A percentile compares a stretch with the other conserved stretches of the same genome.
phyloP scores from a whole-genome alignment of 2,329 filamentous ascomycete species.

The Neurospora sp. region DNA sequence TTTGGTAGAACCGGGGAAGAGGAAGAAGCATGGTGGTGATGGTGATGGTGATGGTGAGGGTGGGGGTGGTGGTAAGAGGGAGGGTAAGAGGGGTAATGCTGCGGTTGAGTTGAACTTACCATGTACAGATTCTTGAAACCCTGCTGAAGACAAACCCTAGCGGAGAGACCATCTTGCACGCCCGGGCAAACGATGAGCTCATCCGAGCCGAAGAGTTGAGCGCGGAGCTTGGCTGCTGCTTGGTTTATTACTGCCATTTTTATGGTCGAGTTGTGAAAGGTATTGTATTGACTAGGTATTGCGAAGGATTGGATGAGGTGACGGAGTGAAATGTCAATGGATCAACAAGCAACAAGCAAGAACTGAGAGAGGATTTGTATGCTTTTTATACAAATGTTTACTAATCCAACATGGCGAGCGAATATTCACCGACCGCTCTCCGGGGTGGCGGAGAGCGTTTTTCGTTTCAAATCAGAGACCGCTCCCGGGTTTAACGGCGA shows the following conservation, averaged over 20 bases:
- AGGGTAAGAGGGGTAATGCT: neutral
- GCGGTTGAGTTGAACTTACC: slow-evolving; percentile 31
- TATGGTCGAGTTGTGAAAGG: neutral
- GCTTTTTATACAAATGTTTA: neutral
- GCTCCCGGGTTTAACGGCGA: neutral
- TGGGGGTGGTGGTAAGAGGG: too few species aligned
- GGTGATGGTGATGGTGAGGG: too few species aligned
- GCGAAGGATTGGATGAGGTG: neutral
- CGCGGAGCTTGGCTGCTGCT: slow-evolving; percentile 27
- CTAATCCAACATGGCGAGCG: neutral
- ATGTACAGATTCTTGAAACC: slow-evolving; percentile 60
- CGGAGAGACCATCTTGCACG: slow-evolving; percentile 60
- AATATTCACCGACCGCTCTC: neutral
- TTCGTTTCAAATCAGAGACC: neutral
- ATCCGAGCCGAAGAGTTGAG: slow-evolving; percentile 28
- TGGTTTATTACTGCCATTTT: slow-evolving; percentile 12
- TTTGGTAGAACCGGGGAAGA: too few species aligned
- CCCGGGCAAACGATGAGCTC: slow-evolving; percentile 50
- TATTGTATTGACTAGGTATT: neutral
- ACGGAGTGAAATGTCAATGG: neutral
- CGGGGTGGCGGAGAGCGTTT: neutral
- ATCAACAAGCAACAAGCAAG: neutral
- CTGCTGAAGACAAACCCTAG: slow-evolving; percentile 50
- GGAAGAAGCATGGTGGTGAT: too few species aligned
- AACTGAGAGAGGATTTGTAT: neutral